Conservation (phyloP, 768 basidiomycete genomes). For the Russula emetica region DNA sequence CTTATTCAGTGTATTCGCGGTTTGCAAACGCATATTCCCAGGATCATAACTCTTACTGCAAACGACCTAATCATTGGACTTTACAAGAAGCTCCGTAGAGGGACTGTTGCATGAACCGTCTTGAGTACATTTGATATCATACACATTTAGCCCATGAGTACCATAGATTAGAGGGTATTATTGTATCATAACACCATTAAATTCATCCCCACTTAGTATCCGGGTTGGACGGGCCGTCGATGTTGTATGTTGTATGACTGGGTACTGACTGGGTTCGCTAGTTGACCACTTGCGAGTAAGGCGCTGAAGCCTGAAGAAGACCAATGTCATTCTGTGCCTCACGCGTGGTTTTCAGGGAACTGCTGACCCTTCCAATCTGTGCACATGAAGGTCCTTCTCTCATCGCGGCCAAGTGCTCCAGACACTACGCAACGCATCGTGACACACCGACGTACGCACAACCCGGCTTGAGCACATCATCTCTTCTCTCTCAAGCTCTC, state of each 20-base stretch:
- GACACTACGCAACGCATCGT: conserved; percentile 22
- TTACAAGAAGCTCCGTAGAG: conserved; percentile 46
- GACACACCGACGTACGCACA: conserved; percentile 6
- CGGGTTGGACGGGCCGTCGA: conserved; percentile 1
- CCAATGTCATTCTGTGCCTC: conserved; percentile 11
- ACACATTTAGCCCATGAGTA: not conserved
- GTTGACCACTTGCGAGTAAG: not conserved
- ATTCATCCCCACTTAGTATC: not conserved
- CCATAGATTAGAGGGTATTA: conserved; percentile 7
- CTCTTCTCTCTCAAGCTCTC: conserved; percentile 59
- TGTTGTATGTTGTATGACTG: not conserved
- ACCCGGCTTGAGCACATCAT: conserved; percentile 38
- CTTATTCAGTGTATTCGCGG: conserved; percentile 11
- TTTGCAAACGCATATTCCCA: conserved; percentile 32
- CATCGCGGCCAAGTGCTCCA: not conserved
- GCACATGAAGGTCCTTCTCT: not conserved
- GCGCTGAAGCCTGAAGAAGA: not conserved
- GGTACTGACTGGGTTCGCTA: not conserved
- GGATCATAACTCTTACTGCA: conserved; percentile 85
- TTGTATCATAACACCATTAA: not conserved
- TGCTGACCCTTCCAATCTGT: not conserved
- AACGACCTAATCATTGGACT: conserved; percentile 74
- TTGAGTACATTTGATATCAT: not conserved
- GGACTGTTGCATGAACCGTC: conserved; percentile 22
- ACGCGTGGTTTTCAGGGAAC: not conserved